Base-by-base conservation (phyloP, 805 yeast genomes). In the Phaffomyces opuntiae region DNA sequence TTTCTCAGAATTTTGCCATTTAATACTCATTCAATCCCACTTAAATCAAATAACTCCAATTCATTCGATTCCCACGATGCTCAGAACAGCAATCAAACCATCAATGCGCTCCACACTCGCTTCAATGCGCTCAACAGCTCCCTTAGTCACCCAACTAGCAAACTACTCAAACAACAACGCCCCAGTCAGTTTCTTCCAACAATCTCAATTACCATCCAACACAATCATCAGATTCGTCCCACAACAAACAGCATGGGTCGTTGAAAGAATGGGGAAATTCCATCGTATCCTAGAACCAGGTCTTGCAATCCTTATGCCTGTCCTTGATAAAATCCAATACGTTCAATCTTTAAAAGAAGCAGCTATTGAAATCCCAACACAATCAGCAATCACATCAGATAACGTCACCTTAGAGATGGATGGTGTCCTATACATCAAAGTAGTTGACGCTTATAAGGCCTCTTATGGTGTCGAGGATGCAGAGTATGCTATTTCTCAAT, bases 171-270 rank as follows among this genome's bases (percentile, higher is more conserved):
- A 42, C 11, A 25, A 38, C 11, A 42, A 19, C 24, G 39, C 40
- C 21, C 59, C 63, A n/a, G 53, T 79, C 56, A 78, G 72, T 38
- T 82, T 72, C 59, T 82, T 82, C 63, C 87, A 81, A 60, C 73
- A 71, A 42, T 78, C 76, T 41, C 68, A 74, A 46, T 65, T 83
- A 44, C 95, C 95, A n/a, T 68, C 87, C 16, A 85, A 85, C 63
- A 85, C 93, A 2, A 63, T 84, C 5, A 64, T 85, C 36, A 70
- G 86, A 54, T 87, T 87, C 61, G 95, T 87, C 14, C 96, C 96
- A 2, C 95, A 87, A 62, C 95, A 87, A 64, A 82, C 87, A 19
- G 95, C 95, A 3, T 87, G 93, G 89, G 78, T 87, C 17, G 95
- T 87, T 17, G 96, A 87, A 64, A 71, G 96, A 51, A 87, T 87